These are phyloP conservation scores for Verticillium klebahnii DNA, from an alignment of 2,329 filamentous ascomycete genomes.

Conservation along the genomic window DNA sequence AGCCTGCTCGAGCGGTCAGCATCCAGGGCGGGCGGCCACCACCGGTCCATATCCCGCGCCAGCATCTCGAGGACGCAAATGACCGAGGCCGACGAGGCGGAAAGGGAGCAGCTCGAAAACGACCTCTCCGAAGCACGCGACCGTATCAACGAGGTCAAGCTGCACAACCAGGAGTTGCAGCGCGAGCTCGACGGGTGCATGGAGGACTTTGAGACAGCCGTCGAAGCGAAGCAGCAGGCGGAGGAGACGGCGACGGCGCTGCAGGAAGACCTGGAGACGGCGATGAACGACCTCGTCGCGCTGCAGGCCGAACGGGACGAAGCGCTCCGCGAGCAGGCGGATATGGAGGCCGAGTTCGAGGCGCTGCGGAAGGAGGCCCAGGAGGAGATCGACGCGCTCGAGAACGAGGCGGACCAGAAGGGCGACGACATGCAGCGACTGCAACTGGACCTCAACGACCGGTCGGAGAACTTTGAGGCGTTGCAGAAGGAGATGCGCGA, in stretches of 20 bases:
- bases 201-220: conserved; percentile 71
- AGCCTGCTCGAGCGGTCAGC: conserved; percentile 93
- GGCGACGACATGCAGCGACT: conserved; percentile 66
- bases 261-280: conserved; percentile 75
- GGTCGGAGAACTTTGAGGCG: conserved; percentile 84
- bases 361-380: conserved; percentile 59
- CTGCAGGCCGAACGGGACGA: conserved; percentile 85
- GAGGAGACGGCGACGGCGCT: conserved; percentile 57
- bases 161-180: conserved; percentile 86
- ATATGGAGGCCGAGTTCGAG: conserved; percentile 58
- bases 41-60: conserved; percentile 68
- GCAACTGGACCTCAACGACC: conserved; percentile 66
- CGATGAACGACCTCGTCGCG: conserved; percentile 73
- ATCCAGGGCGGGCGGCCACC: conserved; percentile 67
- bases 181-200: conserved; percentile 75
- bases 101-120: conserved; percentile 81
- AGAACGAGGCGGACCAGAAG: conserved; percentile 69
- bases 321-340: conserved; percentile 61
- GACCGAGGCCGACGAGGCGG: conserved; percentile 59
- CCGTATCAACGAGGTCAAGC: conserved; percentile 76
- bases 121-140: conserved; percentile 81
- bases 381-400: conserved; percentile 61
- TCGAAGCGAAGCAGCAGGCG: conserved; percentile 57
- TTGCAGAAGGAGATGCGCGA: conserved; percentile 90
- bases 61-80: conserved; percentile 66